phyloP scores from a whole-genome alignment of 2,329 filamentous ascomycete genomes.

The Phialophora expanda region DNA sequence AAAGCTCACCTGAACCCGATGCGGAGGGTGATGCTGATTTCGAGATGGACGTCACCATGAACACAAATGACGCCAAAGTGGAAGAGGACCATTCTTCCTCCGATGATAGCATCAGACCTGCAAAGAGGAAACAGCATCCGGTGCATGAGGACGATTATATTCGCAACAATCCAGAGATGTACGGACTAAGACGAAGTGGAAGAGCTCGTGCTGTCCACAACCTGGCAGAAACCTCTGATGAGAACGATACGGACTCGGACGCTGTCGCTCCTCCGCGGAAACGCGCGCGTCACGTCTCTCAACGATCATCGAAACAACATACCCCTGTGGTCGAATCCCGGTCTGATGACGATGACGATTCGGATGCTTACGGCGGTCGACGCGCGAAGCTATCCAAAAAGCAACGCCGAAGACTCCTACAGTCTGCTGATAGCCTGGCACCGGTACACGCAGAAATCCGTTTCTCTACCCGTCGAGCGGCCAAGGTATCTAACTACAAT shows the following conservation, averaged over 20 bases:
- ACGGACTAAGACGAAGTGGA: slow-evolving; percentile 88
- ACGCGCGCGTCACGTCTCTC: slow-evolving; percentile 60
- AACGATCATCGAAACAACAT: slow-evolving; percentile 57
- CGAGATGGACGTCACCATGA: slow-evolving; percentile 66
- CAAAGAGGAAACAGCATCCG: slow-evolving; percentile 73
- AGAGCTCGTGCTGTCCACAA: slow-evolving; percentile 67
- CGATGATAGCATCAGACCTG: slow-evolving; percentile 68
- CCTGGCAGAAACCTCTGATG: slow-evolving; percentile 66
- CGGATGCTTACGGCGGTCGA: slow-evolving; percentile 77
- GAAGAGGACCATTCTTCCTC: slow-evolving; percentile 64
- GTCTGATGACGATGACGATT: slow-evolving; percentile 70
- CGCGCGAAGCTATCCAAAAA: slow-evolving; percentile 75
- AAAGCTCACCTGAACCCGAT: slow-evolving; percentile 49
- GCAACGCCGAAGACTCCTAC: slow-evolving; percentile 71
- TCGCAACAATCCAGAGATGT: slow-evolving; percentile 88
- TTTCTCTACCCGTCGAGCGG: slow-evolving; percentile 80
- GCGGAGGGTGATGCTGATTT: slow-evolving; percentile 69
- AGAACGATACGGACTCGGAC: slow-evolving; percentile 76
- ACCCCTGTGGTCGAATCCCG: slow-evolving; percentile 50
- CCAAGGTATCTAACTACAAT: slow-evolving; percentile 73
- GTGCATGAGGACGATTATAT: slow-evolving; percentile 77
- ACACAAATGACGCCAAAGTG: slow-evolving; percentile 61
- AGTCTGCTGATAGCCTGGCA: slow-evolving; percentile 67
- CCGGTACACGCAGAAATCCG: slow-evolving; percentile 79
- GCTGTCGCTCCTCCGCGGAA: slow-evolving; percentile 56